A percentile compares a stretch with the other conserved stretches of the same genome.
phyloP scores from a whole-genome alignment of 2,329 filamentous ascomycete species.

The Xylariaceae sp. region DNA sequence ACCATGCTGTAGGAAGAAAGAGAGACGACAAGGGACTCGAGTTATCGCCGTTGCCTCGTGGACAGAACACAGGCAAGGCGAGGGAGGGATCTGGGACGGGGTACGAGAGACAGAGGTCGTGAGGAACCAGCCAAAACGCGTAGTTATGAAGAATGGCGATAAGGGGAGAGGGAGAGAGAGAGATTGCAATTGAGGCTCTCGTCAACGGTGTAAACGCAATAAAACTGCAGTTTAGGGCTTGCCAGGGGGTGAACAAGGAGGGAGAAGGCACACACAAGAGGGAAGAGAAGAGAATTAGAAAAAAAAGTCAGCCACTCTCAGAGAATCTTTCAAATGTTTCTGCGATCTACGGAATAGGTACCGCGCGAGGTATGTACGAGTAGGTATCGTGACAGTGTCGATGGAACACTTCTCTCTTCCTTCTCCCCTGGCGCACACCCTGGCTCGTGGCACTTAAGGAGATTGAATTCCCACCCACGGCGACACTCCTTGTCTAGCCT shows the following conservation, averaged over 20 bases:
- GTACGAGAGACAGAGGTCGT: not conserved
- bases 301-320: too few species aligned
- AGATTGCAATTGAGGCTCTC: not conserved
- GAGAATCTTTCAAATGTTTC: not conserved
- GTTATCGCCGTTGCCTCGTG: not conserved
- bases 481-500: not conserved
- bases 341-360: not conserved
- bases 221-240: too few species aligned
- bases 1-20: not conserved
- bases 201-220: too few species aligned
- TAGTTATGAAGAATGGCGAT: not conserved
- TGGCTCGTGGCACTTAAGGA: not conserved
- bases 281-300: too few species aligned
- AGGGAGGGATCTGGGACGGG: not conserved
- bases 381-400: too few species aligned
- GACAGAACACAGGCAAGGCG: not conserved
- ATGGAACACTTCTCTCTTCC: not conserved
- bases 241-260: too few species aligned
- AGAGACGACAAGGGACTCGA: not conserved
- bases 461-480: not conserved
- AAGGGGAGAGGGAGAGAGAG: not conserved
- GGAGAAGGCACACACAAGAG: too few species aligned
- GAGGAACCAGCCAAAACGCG: not conserved
- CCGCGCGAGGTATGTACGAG: too few species aligned
- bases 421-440: not conserved